Base-by-base conservation (phyloP, 1,139 yeast species). In the Blastobotrys serpentis region DNA sequence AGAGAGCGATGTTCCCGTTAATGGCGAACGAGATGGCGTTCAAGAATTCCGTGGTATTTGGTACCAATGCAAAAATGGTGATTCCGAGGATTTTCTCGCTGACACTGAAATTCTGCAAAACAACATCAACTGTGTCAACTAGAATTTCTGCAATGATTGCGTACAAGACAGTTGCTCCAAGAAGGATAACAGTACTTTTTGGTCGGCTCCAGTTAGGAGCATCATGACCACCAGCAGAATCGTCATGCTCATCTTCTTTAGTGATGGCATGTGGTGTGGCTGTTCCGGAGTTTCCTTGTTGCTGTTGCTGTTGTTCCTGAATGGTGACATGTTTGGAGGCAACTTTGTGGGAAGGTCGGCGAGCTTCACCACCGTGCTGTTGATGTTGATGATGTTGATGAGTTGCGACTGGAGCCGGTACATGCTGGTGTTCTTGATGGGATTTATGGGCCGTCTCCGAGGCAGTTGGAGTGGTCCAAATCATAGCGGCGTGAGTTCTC, bases 1-100 rank as follows among this genome's bases (percentile, higher is more conserved):
- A 63, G 44, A 92, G 74, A 0, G 98, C 96, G 51, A 94, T 96
- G 58, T 92, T 92, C 1, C 98, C 99, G 56, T 94, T 82, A 60
- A 88, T 81, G 0, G 99, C 98, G 72, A 92, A 92, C 11, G 97
- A 89, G 52, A 92, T 90, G 60, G 98, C 99, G 68, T 92, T 94
- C 55, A 94, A 76, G 62, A 92, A 94, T 69, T 92, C 98, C 0
- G 99, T 92, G 3, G 98, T 89, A 63, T 90, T 92, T 10, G 98
- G 98, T 29, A 94, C 97, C 48, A 94, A 73, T 0, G 98, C 98
- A 72, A 94, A 92, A 1, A 92, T 86, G 0, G 98, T 90, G 55
- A 92, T 76, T 4, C 98, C 98, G 44, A 94, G 74, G 63, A 92
- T 84, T 65, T 92, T 92, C 17, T 96, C 96, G 60, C 86, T 81